A percentile compares a stretch with the other conserved stretches of the same genome.
phyloP scores from a whole-genome alignment of 306 rosid species.

The Citrullus amarus region DNA sequence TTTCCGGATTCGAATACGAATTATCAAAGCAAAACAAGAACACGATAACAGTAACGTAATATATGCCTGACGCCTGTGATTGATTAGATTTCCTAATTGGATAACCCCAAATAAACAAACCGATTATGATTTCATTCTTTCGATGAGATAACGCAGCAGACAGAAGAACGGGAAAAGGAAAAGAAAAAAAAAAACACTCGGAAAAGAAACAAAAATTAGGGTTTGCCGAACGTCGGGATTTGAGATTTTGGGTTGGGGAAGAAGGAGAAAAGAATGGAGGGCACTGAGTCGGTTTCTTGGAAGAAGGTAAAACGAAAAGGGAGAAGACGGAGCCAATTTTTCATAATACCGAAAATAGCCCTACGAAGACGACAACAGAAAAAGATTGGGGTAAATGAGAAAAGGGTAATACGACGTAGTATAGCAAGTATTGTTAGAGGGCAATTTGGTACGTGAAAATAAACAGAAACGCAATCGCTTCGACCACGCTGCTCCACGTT shows the following conservation, averaged over 20 bases:
- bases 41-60: background rate
- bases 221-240: background rate
- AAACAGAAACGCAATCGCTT: background rate
- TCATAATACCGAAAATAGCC: slow-evolving; percentile 15
- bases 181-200: background rate
- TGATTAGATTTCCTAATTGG: background rate
- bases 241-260: background rate
- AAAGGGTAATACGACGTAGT: background rate
- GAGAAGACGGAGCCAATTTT: background rate
- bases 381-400: background rate
- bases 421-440: background rate
- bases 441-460: background rate
- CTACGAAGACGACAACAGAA: background rate
- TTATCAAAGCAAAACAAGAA: background rate
- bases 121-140: background rate
- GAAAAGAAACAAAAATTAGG: background rate
- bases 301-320: slow-evolving; percentile 11
- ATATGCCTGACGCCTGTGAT: background rate
- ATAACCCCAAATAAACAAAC: background rate
- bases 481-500: slow-evolving; percentile 12
- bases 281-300: slow-evolving; percentile 12
- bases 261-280: background rate
- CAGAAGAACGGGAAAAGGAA: too few relatives aligned
- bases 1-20: background rate
- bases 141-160: background rate